Conservation (phyloP, 176 grass and related monocot genomes). For the Tillandsia fasciculata region DNA sequence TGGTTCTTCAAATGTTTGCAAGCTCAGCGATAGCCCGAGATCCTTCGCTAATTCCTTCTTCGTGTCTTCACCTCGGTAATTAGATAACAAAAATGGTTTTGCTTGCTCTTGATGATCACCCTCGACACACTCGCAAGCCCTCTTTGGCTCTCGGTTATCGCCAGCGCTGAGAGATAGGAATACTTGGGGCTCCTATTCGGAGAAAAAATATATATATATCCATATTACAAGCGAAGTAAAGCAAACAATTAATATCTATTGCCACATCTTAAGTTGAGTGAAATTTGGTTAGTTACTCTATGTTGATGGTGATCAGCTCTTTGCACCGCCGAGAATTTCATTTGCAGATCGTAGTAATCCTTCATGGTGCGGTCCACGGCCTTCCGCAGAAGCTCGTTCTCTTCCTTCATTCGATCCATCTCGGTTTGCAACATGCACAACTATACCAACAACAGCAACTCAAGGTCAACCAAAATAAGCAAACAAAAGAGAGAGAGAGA, state of each 20-base stretch:
- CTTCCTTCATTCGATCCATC: slow-evolving; percentile 83
- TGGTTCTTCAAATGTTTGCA: slow-evolving; percentile 43
- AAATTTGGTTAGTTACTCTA: slow-evolving; percentile 13
- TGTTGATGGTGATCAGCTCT: slow-evolving; percentile 41
- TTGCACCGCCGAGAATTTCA: slow-evolving; percentile 52
- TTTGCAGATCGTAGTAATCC: slow-evolving; percentile 61
- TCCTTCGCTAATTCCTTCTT: slow-evolving; percentile 50
- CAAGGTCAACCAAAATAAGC: background rate
- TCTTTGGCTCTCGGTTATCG: slow-evolving; percentile 22
- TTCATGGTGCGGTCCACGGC: slow-evolving; percentile 45
- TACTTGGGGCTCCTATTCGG: slow-evolving; percentile 49
- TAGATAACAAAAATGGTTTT: slow-evolving; percentile 7
- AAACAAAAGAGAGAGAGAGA: background rate
- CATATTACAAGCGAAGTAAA: background rate
- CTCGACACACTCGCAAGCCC: slow-evolving; percentile 26
- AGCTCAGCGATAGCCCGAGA: slow-evolving; percentile 54
- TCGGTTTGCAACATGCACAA: slow-evolving; percentile 53
- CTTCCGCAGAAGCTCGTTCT: slow-evolving; percentile 56
- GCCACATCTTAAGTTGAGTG: background rate
- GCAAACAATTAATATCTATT: background rate
- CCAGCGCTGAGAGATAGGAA: slow-evolving; percentile 56
- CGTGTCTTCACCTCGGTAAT: slow-evolving; percentile 17
- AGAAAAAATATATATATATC: slow-evolving; percentile 19
- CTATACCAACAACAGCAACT: slow-evolving; percentile 19
- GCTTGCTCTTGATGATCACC: background rate